Evolutionary conservation across 106 monocot species (phyloP), one percentile per base, ranked within the genome.

Genomic region (Narthecium ossifragum): DNA sequence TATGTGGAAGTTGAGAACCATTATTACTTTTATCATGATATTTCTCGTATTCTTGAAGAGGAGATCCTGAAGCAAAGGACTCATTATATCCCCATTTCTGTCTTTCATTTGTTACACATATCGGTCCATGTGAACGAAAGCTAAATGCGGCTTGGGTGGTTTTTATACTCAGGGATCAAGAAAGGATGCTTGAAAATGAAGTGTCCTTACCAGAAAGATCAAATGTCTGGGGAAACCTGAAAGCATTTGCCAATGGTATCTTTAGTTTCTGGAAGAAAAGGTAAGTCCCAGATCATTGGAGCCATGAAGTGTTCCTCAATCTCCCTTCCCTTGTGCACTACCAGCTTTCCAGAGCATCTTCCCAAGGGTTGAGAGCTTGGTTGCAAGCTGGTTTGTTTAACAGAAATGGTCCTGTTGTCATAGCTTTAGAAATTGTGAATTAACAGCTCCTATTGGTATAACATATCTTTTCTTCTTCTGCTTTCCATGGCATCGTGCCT

Each of bases 221-320:
- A 34, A 55, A 38, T 25, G 9, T 82, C 6, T 82, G 77, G 73
- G 64, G 65, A 8, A 73, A 64, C 48, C 26, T 82, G 38, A 82
- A 52, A 53, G 68, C 77, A 40, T 47, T 82, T 51, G 68, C 77
- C 6, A 23, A 55, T 60, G 72, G 72, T 20, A 56, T 82, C 25
- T 41, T 77, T 33, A 77, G 52, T 23, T 66, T 82, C 17, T 82
- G 64, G 73, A 73, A 46, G 55, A 70, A 66, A 4, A 49, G 46
- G 60, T 51, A 53, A 52, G 13, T 39, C n/a, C n/a, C n/a, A n/a
- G n/a, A n/a, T n/a, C n/a, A n/a, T n/a, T n/a, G n/a, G n/a, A 43
- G 14, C 14, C 43, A 1, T 3, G 0, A 43, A 4, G 12, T 43
- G 11, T 13, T 18, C 4, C 0, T 43, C 10, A 43, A 43, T 43